A percentile compares a stretch with the other conserved stretches of the same genome.
phyloP scores from a whole-genome alignment of 2,329 filamentous ascomycete genomes.

The Sporothrix dimorphospora region DNA sequence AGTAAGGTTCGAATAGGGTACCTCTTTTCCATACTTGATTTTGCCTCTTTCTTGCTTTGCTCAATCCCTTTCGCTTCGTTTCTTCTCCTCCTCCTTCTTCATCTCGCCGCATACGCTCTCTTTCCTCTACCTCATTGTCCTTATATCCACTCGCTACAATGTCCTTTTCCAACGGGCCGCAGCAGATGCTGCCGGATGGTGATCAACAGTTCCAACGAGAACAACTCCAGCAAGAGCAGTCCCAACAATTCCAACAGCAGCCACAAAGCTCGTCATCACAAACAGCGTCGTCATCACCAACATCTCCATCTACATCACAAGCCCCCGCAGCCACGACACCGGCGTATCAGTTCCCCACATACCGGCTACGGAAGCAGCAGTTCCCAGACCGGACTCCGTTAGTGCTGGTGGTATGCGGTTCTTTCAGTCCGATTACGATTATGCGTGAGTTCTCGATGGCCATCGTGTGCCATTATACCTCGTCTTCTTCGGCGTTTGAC shows the following conservation, averaged over 20 bases:
- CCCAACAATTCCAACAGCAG: slow-evolving; percentile 3
- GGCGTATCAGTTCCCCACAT: slow-evolving; percentile 32
- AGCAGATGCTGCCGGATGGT: background rate
- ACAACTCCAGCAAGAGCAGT: background rate
- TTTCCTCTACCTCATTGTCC: background rate
- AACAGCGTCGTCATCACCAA: background rate
- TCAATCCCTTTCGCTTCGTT: no score
- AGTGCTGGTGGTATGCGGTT: slow-evolving; percentile 45
- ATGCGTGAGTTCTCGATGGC: slow-evolving; percentile 32
- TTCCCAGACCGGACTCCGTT: slow-evolving; percentile 39
- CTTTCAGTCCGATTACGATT: slow-evolving; percentile 40
- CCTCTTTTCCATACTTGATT: no score
- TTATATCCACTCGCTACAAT: background rate
- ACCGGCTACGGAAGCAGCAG: slow-evolving; percentile 30
- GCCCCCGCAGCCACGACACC: background rate
- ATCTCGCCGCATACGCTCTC: background rate
- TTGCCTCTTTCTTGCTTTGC: no score
- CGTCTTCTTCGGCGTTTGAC: background rate
- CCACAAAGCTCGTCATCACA: background rate
- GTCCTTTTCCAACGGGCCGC: background rate
- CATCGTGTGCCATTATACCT: background rate
- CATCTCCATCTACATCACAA: background rate
- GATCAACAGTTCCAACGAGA: background rate
- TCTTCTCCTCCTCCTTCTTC: background rate
- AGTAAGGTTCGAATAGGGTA: no score